These are phyloP conservation scores for Sonneratia caseolaris DNA, from an alignment of 345 rosid species.

Conservation along the genomic window DNA sequence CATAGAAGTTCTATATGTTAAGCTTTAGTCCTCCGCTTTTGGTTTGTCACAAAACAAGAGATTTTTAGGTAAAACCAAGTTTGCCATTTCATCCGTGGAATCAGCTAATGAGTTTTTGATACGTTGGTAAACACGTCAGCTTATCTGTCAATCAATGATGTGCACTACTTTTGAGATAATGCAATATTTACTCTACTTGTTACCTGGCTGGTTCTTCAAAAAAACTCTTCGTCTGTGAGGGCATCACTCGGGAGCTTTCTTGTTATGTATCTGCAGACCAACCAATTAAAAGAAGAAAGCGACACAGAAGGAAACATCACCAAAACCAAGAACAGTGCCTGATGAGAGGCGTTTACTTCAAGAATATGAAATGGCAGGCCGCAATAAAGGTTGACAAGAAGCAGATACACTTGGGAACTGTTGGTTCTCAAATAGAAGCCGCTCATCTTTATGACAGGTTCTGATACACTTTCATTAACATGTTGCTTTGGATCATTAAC, in stretches of 20 bases:
- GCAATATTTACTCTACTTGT: too few relatives aligned
- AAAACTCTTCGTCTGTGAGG: background rate
- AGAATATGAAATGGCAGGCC: conserved; percentile 99
- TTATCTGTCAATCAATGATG: too few relatives aligned
- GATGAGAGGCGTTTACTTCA: conserved; percentile 97
- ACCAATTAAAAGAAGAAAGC: conserved; percentile 83
- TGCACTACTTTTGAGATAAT: too few relatives aligned
- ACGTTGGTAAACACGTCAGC: too few relatives aligned
- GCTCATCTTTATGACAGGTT: conserved; percentile 92
- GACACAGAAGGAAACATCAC: conserved; percentile 72
- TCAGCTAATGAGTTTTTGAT: too few relatives aligned
- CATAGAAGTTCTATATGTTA: background rate
- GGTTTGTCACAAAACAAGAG: background rate
- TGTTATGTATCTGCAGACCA: conserved; percentile 35
- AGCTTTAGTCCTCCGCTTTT: background rate
- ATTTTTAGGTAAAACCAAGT: too few relatives aligned
- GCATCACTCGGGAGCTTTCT: background rate
- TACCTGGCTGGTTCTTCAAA: background rate
- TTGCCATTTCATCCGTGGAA: too few relatives aligned
- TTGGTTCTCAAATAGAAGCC: conserved; percentile 89
- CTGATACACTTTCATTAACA: background rate
- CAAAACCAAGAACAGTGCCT: conserved; percentile 87
- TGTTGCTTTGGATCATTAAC: background rate
- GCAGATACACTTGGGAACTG: conserved; percentile 93
- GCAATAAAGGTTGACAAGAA: conserved; percentile 96